These are phyloP conservation scores for Platanus orientalis DNA, from an alignment of 164 flowering plant species.

Conservation along the genomic window DNA sequence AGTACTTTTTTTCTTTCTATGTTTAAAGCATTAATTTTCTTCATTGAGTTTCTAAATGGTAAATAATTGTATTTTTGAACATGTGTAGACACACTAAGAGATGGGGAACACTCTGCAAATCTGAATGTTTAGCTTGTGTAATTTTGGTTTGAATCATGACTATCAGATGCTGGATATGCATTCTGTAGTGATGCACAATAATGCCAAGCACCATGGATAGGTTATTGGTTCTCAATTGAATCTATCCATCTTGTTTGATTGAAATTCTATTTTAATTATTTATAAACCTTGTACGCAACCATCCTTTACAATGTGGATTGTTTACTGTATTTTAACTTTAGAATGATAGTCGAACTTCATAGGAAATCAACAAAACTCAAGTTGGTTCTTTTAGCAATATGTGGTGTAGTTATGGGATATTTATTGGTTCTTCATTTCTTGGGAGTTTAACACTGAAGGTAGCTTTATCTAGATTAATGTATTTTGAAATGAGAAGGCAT, in stretches of 20 bases:
- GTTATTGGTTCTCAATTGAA: not conserved
- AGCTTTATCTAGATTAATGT: not conserved
- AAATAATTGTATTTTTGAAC: no score
- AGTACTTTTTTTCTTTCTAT: no score
- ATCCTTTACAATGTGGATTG: not conserved
- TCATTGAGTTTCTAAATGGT: no score
- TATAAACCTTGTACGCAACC: not conserved
- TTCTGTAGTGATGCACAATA: not conserved
- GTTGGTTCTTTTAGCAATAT: constrained; percentile 5
- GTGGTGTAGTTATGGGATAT: constrained; percentile 8
- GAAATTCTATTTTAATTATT: not conserved
- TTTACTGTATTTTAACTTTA: not conserved
- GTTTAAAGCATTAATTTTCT: no score
- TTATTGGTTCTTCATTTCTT: constrained; percentile 9
- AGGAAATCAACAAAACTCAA: constrained; percentile 5
- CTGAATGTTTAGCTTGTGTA: no score
- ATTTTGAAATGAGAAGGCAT: not conserved
- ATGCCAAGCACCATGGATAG: constrained; percentile 6
- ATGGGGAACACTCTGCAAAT: no score
- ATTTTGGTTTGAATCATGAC: no score
- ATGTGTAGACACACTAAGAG: no score
- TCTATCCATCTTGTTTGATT: not conserved
- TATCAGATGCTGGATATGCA: not conserved
- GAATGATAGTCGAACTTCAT: not conserved
- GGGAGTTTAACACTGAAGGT: constrained; percentile 3